Evolutionary conservation across 2,329 filamentous ascomycete species (phyloP).

Genomic region (Acrocalymma vagum): DNA sequence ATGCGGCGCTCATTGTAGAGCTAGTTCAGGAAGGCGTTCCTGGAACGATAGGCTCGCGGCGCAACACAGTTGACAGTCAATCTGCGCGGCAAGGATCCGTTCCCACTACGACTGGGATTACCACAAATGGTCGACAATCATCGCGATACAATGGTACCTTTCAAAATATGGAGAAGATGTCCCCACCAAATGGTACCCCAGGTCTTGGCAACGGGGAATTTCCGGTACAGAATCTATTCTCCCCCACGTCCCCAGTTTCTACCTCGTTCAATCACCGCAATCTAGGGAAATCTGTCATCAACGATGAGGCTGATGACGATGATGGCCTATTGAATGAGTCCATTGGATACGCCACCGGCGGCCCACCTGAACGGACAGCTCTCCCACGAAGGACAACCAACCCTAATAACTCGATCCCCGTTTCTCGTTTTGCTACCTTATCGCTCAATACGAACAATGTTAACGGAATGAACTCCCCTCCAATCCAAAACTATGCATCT

Average conservation of each 20-base stretch:
- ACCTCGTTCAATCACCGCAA: constrained; percentile 71
- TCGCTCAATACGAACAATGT: constrained; percentile 71
- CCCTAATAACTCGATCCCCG: constrained; percentile 75
- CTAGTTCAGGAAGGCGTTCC: constrained; percentile 55
- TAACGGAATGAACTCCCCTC: constrained; percentile 60
- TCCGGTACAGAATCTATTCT: constrained; percentile 72
- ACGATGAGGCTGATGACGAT: constrained; percentile 75
- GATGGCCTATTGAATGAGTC: constrained; percentile 77
- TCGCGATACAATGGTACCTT: constrained; percentile 71
- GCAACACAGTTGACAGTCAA: constrained; percentile 64
- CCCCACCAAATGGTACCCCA: constrained; percentile 65
- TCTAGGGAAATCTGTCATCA: constrained; percentile 75
- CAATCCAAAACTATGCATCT: constrained; percentile 62
- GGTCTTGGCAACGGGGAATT: constrained; percentile 66
- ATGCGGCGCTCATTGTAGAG: constrained; percentile 67
- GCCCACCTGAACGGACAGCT: constrained; percentile 56
- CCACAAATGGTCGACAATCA: constrained; percentile 57
- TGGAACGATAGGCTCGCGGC: constrained; percentile 55
- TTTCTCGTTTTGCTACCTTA: constrained; percentile 72
- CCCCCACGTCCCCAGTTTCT: constrained; percentile 76
- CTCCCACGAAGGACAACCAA: constrained; percentile 74
- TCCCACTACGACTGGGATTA: constrained; percentile 57
- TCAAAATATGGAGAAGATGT: constrained; percentile 68
- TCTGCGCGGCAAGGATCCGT: constrained; percentile 53
- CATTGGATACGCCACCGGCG: constrained; percentile 77